phyloP scores from a whole-genome alignment of 2,329 filamentous ascomycete species.

The Pseudogymnoascus sp. region DNA sequence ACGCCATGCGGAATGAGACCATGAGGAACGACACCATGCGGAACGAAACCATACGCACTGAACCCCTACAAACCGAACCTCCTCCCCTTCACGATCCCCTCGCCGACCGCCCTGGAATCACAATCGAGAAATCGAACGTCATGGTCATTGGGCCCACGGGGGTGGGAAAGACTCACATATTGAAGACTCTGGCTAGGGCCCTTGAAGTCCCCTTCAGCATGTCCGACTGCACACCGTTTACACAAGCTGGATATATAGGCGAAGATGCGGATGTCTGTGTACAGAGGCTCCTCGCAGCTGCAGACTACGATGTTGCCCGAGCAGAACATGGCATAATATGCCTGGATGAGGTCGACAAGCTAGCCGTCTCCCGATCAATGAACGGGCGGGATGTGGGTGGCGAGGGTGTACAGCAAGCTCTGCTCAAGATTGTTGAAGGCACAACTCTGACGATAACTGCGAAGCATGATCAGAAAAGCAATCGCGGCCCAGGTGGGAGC shows the following conservation, averaged over 20 bases:
- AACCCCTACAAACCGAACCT: neutral
- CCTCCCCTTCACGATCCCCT: slow-evolving; percentile 4
- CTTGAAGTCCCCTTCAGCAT: slow-evolving; percentile 95
- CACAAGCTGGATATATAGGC: slow-evolving; percentile 93
- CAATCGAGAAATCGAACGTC: slow-evolving; percentile 90
- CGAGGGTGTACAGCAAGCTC: slow-evolving; percentile 91
- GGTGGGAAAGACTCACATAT: slow-evolving; percentile 93
- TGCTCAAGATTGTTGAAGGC: slow-evolving; percentile 93
- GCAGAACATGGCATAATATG: slow-evolving; percentile 92
- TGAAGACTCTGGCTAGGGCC: slow-evolving; percentile 79
- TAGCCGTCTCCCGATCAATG: slow-evolving; percentile 49
- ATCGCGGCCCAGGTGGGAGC: slow-evolving; percentile 12
- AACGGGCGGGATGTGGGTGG: slow-evolving; percentile 92
- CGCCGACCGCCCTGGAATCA: slow-evolving; percentile 16
- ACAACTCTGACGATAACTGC: slow-evolving; percentile 88
- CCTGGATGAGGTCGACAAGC: slow-evolving; percentile 95
- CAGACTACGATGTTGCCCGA: slow-evolving; percentile 77
- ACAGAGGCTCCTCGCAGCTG: slow-evolving; percentile 78
- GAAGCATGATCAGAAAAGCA: slow-evolving; percentile 57
- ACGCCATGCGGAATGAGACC: neutral
- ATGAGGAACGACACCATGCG: neutral
- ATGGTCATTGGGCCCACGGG: slow-evolving; percentile 86
- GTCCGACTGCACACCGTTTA: slow-evolving; percentile 92
- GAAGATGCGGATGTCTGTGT: slow-evolving; percentile 97
- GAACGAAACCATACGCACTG: neutral